phyloP scores from a whole-genome alignment of 2,329 filamentous ascomycete species.

The Neonectria neomacrospora region DNA sequence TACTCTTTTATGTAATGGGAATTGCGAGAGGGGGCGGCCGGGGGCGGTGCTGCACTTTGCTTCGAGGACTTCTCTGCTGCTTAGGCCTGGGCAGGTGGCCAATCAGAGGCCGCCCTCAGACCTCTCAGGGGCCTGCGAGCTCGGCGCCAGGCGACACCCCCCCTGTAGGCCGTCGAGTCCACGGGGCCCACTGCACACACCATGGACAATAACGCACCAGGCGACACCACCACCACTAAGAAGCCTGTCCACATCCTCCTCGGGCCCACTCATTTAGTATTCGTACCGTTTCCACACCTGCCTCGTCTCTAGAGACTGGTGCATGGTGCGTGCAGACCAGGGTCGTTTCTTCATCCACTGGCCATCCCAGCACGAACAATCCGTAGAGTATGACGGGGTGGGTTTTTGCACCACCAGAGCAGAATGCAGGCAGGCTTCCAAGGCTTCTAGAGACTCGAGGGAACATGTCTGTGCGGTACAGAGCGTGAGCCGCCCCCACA shows the following conservation, averaged over 20 bases:
- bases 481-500: constrained; percentile 17
- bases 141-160: constrained; percentile 25
- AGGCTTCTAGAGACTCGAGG: constrained; percentile 26
- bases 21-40: constrained; percentile 47
- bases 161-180: constrained; percentile 2
- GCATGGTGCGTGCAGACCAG: not conserved
- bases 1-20: constrained; percentile 55
- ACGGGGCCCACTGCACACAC: constrained; percentile 15
- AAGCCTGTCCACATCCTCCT: constrained; percentile 4
- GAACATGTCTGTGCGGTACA: constrained; percentile 24
- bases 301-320: not conserved
- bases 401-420: constrained; percentile 7
- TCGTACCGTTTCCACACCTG: constrained; percentile 5
- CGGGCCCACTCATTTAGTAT: not conserved
- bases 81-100: constrained; percentile 27
- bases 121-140: constrained; percentile 15
- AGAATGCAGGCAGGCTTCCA: not conserved
- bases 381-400: not conserved
- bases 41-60: constrained; percentile 29
- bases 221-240: constrained; percentile 12
- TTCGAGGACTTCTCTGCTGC: constrained; percentile 34
- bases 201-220: constrained; percentile 4
- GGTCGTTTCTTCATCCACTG: not conserved
- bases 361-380: not conserved
- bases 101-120: constrained; percentile 29